Percentiles rank a stretch among this genome's conserved stretches.
Evolutionary conservation across 2,329 filamentous ascomycete species (phyloP).

Genomic region (Albifimbria verrucaria): DNA sequence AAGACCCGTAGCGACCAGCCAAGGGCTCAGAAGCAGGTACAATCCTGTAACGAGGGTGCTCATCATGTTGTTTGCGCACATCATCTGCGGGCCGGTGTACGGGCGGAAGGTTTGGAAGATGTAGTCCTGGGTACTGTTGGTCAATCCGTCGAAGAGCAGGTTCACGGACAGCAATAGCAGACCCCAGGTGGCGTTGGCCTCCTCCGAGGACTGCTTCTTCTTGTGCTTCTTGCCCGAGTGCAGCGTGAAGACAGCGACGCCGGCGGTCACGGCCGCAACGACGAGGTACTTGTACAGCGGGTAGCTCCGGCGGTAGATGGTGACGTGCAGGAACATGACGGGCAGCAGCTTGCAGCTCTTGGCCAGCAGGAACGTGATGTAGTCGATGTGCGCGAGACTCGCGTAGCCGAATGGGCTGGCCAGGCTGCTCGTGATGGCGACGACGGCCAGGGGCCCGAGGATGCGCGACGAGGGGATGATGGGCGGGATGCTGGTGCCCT

Average conservation of each 20-base stretch:
- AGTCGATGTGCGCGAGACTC: conserved; percentile 88
- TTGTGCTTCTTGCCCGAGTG: conserved; percentile 64
- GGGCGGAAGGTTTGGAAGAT: conserved; percentile 78
- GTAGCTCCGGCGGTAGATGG: conserved; percentile 83
- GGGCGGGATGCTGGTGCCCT: conserved; percentile 42
- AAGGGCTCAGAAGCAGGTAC: conserved; percentile 78
- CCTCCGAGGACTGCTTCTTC: conserved; percentile 38
- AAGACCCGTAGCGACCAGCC: conserved; percentile 65
- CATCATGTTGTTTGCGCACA: conserved; percentile 95
- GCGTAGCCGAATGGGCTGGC: conserved; percentile 97
- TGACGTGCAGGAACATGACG: conserved; percentile 95
- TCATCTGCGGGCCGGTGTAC: conserved; percentile 95
- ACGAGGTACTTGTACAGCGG: conserved; percentile 96
- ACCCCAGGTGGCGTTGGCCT: conserved; percentile 70
- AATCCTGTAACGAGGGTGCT: conserved; percentile 70
- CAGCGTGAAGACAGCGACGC: conserved; percentile 92
- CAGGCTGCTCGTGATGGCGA: conserved; percentile 82
- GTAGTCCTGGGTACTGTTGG: conserved; percentile 94
- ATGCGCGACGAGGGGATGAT: conserved; percentile 78
- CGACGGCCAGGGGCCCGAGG: conserved; percentile 73
- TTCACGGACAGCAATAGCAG: conserved; percentile 83
- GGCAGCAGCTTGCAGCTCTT: conserved; percentile 99
- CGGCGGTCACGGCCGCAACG: conserved; percentile 83
- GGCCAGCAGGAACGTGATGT: conserved; percentile 94
- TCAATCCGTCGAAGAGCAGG: conserved; percentile 90